Percentiles rank a stretch among this genome's conserved stretches.
Conservation (phyloP, 108 stramenopile species). For the Chaetoceros tenuissimus region DNA sequence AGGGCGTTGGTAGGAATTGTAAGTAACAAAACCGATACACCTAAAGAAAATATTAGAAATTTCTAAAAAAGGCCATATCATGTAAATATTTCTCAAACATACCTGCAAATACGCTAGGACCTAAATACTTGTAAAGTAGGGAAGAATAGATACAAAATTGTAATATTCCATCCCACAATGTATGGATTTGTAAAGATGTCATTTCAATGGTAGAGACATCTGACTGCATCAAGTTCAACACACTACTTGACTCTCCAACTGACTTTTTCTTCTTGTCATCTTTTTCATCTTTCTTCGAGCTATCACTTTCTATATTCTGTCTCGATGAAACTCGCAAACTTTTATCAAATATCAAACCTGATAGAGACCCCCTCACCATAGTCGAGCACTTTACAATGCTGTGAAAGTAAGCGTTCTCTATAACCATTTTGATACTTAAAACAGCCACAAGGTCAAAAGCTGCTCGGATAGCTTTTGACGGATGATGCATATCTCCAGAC, state of each 20-base stretch:
- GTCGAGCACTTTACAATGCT: constrained; percentile 55
- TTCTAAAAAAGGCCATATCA: background rate
- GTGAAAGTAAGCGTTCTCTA: constrained; percentile 88
- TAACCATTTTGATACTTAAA: constrained; percentile 63
- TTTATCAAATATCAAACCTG: constrained; percentile 79
- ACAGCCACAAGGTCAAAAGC: constrained; percentile 40
- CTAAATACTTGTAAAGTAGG: constrained; percentile 51
- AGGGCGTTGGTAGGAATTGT: constrained; percentile 67
- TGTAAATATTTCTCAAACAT: too few species aligned
- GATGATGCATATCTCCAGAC: constrained; percentile 29
- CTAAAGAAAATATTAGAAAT: too few species aligned
- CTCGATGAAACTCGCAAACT: constrained; percentile 45
- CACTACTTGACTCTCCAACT: constrained; percentile 4
- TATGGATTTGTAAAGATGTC: constrained; percentile 72
- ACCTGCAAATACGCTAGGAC: constrained; percentile 41
- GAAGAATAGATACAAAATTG: constrained; percentile 53
- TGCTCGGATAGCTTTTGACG: constrained; percentile 33
- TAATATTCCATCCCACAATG: constrained; percentile 78
- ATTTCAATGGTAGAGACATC: constrained; percentile 75
- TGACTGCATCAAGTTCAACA: constrained; percentile 81
- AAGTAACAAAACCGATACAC: constrained; percentile 47
- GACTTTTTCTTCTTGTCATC: constrained; percentile 6
- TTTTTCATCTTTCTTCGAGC: background rate
- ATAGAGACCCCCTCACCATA: constrained; percentile 57
- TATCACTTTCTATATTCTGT: background rate